Conservation (phyloP, 257 asterid species). For the Avicennia marina region DNA sequence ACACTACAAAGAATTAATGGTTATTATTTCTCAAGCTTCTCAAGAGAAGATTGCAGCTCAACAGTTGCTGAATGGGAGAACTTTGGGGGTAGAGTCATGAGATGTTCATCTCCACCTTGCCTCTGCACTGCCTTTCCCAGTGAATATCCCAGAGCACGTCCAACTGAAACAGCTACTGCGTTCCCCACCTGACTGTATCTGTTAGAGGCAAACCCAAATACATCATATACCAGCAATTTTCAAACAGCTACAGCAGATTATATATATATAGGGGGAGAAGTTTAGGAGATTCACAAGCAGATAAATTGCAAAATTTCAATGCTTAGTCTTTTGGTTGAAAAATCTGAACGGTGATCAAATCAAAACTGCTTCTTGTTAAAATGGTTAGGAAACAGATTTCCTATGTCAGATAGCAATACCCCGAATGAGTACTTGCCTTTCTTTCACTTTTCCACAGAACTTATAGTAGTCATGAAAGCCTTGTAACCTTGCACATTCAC, state of each 20-base stretch:
- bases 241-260: not conserved
- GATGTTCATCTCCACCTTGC: constrained; percentile 34
- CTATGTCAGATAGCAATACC: not conserved
- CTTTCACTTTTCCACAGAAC: constrained; percentile 42
- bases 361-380: not conserved
- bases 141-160: constrained; percentile 47
- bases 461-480: constrained; percentile 47
- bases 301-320: not conserved
- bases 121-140: constrained; percentile 45
- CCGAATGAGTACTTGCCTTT: constrained; percentile 30
- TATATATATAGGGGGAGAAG: too few relatives aligned
- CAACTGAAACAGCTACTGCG: constrained; percentile 52
- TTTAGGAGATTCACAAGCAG: not conserved
- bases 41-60: constrained; percentile 22
- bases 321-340: not conserved
- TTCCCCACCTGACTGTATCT: constrained; percentile 51
- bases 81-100: constrained; percentile 42
- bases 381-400: not conserved
- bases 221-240: not conserved
- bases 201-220: not conserved
- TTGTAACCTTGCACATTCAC: constrained; percentile 53
- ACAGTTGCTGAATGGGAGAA: constrained; percentile 45
- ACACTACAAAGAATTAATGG: constrained; percentile 9
- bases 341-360: not conserved
- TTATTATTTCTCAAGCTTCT: constrained; percentile 6